Conservation (phyloP, 192 early-diverging fungal genomes). For the Rhizoclosmatium globosum region DNA sequence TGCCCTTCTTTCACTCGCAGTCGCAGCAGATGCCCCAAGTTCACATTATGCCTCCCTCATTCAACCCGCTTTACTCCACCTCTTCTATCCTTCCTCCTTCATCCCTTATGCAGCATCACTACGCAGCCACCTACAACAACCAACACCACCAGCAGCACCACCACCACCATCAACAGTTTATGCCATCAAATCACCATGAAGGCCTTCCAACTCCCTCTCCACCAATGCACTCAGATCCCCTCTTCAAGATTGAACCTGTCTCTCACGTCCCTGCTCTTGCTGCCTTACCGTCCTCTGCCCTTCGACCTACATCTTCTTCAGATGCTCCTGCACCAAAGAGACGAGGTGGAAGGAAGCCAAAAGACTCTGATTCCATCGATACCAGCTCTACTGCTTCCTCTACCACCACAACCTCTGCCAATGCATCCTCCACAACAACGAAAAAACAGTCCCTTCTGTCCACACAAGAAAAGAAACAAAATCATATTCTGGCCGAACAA, state of each 20-base stretch:
- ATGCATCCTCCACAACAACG: not conserved
- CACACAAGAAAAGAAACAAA: constrained; percentile 17
- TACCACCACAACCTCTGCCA: not conserved
- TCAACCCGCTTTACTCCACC: not conserved
- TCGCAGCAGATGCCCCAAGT: not conserved
- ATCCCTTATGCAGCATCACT: not conserved
- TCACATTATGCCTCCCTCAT: not conserved
- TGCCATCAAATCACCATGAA: not conserved
- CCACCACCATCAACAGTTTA: not conserved
- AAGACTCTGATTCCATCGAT: constrained; percentile 10
- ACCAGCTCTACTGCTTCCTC: not conserved
- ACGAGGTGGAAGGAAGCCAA: constrained; percentile 19
- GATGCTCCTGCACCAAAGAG: constrained; percentile 15
- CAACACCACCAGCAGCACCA: not conserved
- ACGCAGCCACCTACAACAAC: not conserved
- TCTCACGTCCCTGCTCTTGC: not conserved
- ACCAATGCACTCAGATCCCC: not conserved
- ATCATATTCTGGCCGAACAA: constrained; percentile 29
- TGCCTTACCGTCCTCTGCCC: not conserved
- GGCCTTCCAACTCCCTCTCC: not conserved
- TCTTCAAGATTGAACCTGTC: not conserved
- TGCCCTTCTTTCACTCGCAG: constrained; percentile 12
- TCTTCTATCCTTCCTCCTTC: too few species aligned
- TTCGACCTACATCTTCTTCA: not conserved
- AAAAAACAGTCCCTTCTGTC: not conserved